Evolutionary conservation across 1,139 yeast genomes (phyloP), one percentile per base, ranked within the genome.

Genomic region (Spathaspora sp.): DNA sequence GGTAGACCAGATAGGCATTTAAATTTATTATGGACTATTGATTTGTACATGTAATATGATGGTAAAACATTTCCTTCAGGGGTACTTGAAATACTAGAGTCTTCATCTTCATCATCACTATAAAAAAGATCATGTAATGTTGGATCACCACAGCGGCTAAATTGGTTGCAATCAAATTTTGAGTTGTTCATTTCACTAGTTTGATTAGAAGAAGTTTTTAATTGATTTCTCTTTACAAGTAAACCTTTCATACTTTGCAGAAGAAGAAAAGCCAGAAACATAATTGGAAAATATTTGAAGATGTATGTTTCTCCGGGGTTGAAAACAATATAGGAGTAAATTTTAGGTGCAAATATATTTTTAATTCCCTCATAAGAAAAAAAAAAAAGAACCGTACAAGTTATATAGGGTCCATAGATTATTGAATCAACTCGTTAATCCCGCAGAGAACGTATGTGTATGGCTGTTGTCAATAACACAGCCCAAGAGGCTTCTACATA

Each of bases 11-110:
- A 41, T 9, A 38, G 25, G 7, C 40, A 36, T 9, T 16, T 20
- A 18, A 47, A 37, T 25, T 43, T 49, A 5, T 29, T 39, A 18
- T 40, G 38, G 3, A 45, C n/a, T 7, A 47, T 43, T 7, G 47
- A 34, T 39, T 39, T 41, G 27, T 47, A 45, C 52, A 49, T 49
- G 31, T 46, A 47, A 27, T 49, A 49, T 8, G 52, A 49, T 18
- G 52, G 52, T n/a, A 49, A 37, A 7, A 42, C 25, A 37, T 18
- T 42, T 11, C 41, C 44, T 24, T 38, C 39, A 41, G 33, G 25
- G 17, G 26, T 15, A 41, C 17, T 15, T 8, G 27, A 25, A 23
- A 41, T 26, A n/a, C 33, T 36, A n/a, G n/a, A n/a, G n/a, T n/a
- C n/a, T 17, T 36, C 20, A 7, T 33, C 39, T 13, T 25, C 11